phyloP scores from a whole-genome alignment of 306 rosid genomes.

The Delonix regia region DNA sequence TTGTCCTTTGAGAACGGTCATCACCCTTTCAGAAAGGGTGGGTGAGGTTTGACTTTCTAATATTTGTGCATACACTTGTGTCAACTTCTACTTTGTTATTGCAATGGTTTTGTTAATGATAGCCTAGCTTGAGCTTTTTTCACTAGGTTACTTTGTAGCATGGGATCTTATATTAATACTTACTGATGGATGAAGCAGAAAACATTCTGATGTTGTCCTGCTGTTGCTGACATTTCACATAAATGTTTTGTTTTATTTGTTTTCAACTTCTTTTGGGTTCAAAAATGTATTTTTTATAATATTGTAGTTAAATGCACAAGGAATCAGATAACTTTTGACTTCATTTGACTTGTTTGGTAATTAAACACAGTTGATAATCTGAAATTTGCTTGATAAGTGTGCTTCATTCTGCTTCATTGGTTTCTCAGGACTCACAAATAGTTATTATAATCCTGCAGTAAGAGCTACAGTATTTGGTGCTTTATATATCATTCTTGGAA shows the following conservation, averaged over 20 bases:
- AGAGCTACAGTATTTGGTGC: conserved; percentile 79
- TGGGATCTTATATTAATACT: background rate
- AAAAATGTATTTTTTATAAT: background rate
- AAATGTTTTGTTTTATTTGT: background rate
- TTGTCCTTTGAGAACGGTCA: conserved; percentile 3
- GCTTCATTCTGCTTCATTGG: conserved; percentile 29
- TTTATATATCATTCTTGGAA: conserved; percentile 73
- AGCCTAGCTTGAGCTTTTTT: background rate
- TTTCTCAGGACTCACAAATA: conserved; percentile 28
- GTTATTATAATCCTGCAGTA: conserved; percentile 57
- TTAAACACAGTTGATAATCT: conserved; percentile 8
- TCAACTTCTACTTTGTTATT: background rate
- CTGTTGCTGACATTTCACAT: background rate
- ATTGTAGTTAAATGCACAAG: conserved; percentile 7
- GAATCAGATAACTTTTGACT: background rate
- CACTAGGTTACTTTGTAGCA: background rate
- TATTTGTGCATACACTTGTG: background rate
- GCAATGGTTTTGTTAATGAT: background rate
- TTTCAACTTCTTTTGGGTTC: conserved; percentile 1
- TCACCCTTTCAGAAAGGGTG: background rate
- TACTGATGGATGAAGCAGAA: background rate
- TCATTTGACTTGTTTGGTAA: background rate
- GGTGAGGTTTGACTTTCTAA: background rate
- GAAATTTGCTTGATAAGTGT: conserved; percentile 8
- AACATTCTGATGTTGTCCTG: background rate